Evolutionary conservation across 2,329 filamentous ascomycete genomes (phyloP), one percentile per base, ranked within the genome.

Genomic region (Trichoderma lentiforme): DNA sequence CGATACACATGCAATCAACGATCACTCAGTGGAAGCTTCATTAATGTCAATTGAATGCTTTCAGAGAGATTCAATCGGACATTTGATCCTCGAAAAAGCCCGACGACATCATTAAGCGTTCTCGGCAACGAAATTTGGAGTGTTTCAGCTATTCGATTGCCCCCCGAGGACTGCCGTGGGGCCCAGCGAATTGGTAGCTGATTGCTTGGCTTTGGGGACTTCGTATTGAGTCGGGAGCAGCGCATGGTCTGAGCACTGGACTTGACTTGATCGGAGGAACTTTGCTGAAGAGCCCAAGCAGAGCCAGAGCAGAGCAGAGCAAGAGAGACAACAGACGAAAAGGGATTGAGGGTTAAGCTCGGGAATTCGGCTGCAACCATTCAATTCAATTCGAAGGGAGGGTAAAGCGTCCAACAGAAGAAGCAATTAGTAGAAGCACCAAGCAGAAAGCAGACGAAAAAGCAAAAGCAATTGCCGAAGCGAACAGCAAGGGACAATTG

Each of bases 221-320:
- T 47, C 30, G 61, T 56, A 53, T 66, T 56, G 58, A 28, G 61
- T 28, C 53, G 39, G 67, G 57, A 26, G 57, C 67, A 70, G 53
- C 36, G 61, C 62, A 67, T 61, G 70, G 70, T 34, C 62, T 71
- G 69, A 71, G 69, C 69, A 32, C 32, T 34, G 36, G 36, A 43
- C 36, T 39, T 2, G 36, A 39, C 36, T 34, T 60, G 36, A 47
- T 43, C 32, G 24, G 24, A 39, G 24, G 26, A 36, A 65, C 12
- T 47, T 51, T 71, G 69, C 51, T 47, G 30, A 66, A 66, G 63
- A 66, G 36, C 36, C 36, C 36, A 43, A 43, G 36, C 36, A 39
- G 36, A 43, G 36, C 36, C 36, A 43, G 32, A 34, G 11, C 32
- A 43, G 15, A 36, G 43, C 47, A 14, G 11, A 47, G 39, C 36